Percentiles rank a stretch among this genome's conserved stretches.
Conservation (phyloP, 352 stramenopile species). For the Pythium pectinolyticum region DNA sequence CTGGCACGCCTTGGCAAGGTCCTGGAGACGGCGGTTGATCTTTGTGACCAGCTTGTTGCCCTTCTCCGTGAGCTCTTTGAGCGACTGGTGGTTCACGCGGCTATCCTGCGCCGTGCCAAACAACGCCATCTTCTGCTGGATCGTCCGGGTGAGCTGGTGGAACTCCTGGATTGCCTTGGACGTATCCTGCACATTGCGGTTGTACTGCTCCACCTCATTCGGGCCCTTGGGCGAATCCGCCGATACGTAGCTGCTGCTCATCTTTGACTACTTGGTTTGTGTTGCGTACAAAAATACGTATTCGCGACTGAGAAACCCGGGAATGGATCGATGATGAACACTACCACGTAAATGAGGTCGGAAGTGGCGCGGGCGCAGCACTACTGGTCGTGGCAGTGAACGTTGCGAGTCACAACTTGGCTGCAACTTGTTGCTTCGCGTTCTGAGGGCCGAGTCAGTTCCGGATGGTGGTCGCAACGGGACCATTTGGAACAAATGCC, state of each 20-base stretch:
- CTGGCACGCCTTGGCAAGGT: slow-evolving; percentile 28
- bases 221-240: slow-evolving; percentile 32
- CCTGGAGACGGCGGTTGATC: slow-evolving; percentile 34
- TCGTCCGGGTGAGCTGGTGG: slow-evolving; percentile 32
- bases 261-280: slow-evolving; percentile 3
- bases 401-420: no score
- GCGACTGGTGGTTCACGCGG: slow-evolving; percentile 41
- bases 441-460: slow-evolving; percentile 19
- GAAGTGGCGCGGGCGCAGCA: no score
- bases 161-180: slow-evolving; percentile 38
- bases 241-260: slow-evolving; percentile 32
- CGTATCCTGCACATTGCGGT: slow-evolving; percentile 32
- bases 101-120: slow-evolving; percentile 37
- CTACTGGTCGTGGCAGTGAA: no score
- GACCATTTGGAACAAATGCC: slow-evolving; percentile 17
- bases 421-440: slow-evolving; percentile 11
- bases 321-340: background rate
- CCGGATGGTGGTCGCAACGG: slow-evolving; percentile 5
- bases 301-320: background rate
- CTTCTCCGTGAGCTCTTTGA: slow-evolving; percentile 43
- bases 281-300: background rate
- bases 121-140: slow-evolving; percentile 41
- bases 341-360: background rate
- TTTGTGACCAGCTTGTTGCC: slow-evolving; percentile 36
- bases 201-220: slow-evolving; percentile 33